Percentiles rank a stretch among this genome's conserved stretches.
Evolutionary conservation across 805 yeast species (phyloP).

Genomic region (Candida ponderosae): DNA sequence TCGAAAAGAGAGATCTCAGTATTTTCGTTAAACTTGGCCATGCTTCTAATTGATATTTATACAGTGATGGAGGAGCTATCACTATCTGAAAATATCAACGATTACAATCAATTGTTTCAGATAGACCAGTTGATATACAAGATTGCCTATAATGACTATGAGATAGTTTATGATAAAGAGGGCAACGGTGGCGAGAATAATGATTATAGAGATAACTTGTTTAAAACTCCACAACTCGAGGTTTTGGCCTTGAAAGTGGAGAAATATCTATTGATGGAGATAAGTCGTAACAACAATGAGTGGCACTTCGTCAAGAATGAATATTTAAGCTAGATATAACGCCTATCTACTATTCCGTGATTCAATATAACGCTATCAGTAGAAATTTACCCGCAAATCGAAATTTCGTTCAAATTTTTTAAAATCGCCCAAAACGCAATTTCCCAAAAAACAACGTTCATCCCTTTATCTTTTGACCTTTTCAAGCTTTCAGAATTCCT

Average conservation of each 20-base stretch:
- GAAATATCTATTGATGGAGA: constrained; percentile 2
- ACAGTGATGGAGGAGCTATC: constrained; percentile 7
- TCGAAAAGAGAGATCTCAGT: constrained; percentile 7
- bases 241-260: constrained; percentile 1
- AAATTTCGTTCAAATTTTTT: no score
- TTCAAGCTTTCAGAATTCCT: no score
- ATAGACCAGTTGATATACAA: constrained; percentile 17
- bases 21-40: constrained; percentile 7
- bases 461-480: no score
- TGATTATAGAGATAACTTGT: not conserved
- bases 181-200: not conserved
- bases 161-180: not conserved
- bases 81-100: constrained; percentile 4
- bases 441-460: no score
- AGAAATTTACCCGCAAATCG: no score
- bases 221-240: constrained; percentile 4
- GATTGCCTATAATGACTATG: constrained; percentile 13
- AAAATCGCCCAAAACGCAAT: no score
- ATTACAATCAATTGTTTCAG: constrained; percentile 8
- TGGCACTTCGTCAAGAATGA: constrained; percentile 19
- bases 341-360: no score
- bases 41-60: constrained; percentile 9
- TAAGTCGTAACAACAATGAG: constrained; percentile 13
- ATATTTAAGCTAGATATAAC: constrained; percentile 1
- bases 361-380: no score